Evolutionary conservation across 2,329 filamentous ascomycete genomes (phyloP).

Genomic region (Ophiocordyceps camponoti-leonardi): DNA sequence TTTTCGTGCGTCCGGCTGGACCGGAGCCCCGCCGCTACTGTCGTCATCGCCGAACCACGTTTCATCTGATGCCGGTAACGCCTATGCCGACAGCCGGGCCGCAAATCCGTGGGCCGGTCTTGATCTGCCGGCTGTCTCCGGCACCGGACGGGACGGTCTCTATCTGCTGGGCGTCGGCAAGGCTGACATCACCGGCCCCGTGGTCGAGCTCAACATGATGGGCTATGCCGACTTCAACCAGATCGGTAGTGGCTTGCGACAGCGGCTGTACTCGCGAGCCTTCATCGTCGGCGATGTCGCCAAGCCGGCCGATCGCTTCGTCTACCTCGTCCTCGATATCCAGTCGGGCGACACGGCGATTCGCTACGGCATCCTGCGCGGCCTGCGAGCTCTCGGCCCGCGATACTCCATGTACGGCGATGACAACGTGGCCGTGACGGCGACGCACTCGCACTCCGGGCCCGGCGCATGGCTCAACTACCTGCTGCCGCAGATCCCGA

Average conservation of each 20-base stretch:
- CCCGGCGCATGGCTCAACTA: constrained; percentile 90
- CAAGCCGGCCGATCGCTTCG: constrained; percentile 51
- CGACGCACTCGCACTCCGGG: constrained; percentile 79
- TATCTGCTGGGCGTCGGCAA: constrained; percentile 36
- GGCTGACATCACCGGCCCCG: constrained; percentile 46
- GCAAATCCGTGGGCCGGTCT: background rate
- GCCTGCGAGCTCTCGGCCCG: constrained; percentile 46
- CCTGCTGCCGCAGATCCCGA: constrained; percentile 75
- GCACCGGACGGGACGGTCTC: background rate
- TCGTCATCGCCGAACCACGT: constrained; percentile 2
- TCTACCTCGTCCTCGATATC: constrained; percentile 77
- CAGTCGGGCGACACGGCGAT: constrained; percentile 77
- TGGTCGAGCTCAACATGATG: constrained; percentile 80
- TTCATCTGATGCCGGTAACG: background rate
- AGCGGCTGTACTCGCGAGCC: constrained; percentile 70
- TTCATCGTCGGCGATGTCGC: constrained; percentile 65
- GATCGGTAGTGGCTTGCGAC: constrained; percentile 65
- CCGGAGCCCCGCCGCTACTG: constrained; percentile 2
- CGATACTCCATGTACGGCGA: constrained; percentile 56
- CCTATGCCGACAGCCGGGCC: background rate
- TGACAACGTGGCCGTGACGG: constrained; percentile 73
- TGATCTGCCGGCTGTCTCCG: background rate
- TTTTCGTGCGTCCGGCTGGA: constrained; percentile 5
- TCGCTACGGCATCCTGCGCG: constrained; percentile 64
- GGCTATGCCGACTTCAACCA: constrained; percentile 71